Evolutionary conservation across 768 basidiomycete genomes (phyloP).

Genomic region (Daedalea quercina): DNA sequence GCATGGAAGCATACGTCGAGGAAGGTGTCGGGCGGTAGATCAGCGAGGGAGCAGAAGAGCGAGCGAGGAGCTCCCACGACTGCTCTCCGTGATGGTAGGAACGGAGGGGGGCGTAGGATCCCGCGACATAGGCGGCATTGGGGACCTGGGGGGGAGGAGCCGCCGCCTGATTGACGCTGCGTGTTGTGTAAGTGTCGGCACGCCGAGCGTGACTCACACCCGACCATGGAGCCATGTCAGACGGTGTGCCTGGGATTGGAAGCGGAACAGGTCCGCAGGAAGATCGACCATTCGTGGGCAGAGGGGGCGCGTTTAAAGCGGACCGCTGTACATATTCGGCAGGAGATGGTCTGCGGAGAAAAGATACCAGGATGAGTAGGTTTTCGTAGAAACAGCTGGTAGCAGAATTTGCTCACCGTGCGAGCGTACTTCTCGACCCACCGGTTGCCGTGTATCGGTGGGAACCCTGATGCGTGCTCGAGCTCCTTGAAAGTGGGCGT

Average conservation of each 20-base stretch:
- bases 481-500: not conserved
- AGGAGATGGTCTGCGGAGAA: not conserved
- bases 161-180: not conserved
- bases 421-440: not conserved
- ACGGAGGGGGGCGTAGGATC: too few species aligned
- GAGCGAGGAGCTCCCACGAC: too few species aligned
- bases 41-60: too few species aligned
- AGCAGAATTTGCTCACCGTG: not conserved
- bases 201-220: too few species aligned
- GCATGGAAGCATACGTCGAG: too few species aligned
- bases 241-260: not conserved
- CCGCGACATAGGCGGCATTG: too few species aligned
- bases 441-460: not conserved
- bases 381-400: too few species aligned
- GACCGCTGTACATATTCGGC: not conserved
- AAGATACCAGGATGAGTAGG: not conserved
- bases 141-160: not conserved
- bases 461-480: not conserved
- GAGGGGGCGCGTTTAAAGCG: too few species aligned
- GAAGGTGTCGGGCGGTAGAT: too few species aligned
- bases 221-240: not conserved
- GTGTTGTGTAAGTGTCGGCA: not conserved
- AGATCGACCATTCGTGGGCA: too few species aligned
- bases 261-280: too few species aligned
- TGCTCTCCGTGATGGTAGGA: too few species aligned